A percentile compares a stretch with the other conserved stretches of the same genome.
These are phyloP conservation scores for Rhododendron griersonianum DNA, from an alignment of 148 eudicot species.

Conservation along the genomic window DNA sequence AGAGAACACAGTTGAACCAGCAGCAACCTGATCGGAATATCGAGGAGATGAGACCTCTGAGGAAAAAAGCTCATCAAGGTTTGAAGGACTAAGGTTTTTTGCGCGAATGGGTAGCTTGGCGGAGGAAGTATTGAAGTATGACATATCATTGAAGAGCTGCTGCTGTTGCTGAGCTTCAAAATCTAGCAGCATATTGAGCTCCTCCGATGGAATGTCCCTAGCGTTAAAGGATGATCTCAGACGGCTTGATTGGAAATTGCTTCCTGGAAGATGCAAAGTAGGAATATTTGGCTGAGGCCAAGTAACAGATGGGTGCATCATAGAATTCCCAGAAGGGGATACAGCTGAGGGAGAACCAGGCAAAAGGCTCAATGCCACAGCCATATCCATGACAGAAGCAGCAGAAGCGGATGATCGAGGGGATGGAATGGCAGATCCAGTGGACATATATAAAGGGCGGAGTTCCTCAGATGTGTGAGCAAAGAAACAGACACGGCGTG, in stretches of 20 bases:
- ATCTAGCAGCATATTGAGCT: constrained; percentile 33
- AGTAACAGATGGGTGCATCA: neutral
- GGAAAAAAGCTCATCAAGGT: constrained; percentile 45
- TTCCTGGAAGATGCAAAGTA: neutral
- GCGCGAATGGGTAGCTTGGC: constrained; percentile 20
- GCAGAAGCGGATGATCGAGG: constrained; percentile 45
- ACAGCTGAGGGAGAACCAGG: neutral
- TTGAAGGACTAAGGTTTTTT: constrained; percentile 35
- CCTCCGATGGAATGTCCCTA: constrained; percentile 25
- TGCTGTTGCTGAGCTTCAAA: constrained; percentile 8
- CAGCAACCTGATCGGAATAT: constrained; percentile 33
- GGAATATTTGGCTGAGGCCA: neutral
- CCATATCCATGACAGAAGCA: constrained; percentile 4
- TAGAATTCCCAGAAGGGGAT: neutral
- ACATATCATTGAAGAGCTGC: neutral
- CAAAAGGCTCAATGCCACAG: neutral
- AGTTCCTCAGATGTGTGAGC: constrained; percentile 54
- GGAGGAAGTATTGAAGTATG: neutral
- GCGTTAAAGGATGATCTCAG: constrained; percentile 29
- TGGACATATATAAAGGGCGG: constrained; percentile 39
- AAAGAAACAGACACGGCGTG: constrained; percentile 60
- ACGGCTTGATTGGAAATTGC: constrained; percentile 29
- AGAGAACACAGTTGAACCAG: constrained; percentile 31
- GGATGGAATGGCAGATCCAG: constrained; percentile 56
- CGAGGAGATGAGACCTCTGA: constrained; percentile 45